Base-by-base conservation (phyloP, 331 rosid species). In the Telfairia occidentalis region DNA sequence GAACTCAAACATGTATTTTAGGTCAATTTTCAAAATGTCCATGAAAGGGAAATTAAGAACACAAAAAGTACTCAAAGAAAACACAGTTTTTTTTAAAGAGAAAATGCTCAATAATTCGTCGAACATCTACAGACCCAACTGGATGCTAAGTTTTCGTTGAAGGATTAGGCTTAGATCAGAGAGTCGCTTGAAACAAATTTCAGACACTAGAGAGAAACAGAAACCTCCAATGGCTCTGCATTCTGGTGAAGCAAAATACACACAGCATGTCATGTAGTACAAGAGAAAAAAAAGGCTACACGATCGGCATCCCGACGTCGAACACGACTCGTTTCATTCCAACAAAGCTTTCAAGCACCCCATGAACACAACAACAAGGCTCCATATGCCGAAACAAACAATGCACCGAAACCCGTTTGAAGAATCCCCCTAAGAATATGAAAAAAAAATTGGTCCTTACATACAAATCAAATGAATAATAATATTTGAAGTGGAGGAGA, bases 391-490 rank as follows among this genome's bases (percentile, higher is more conserved):
- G 9, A 65, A 69, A 42, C 74, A 69, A 69, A 69, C 74, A 69
- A 16, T 0, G 11, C 7, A 40, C 2, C 35, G 52, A 66, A 40
- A 69, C 74, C 54, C 8, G 0, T 11, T 42, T 43, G 40, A 43
- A 69, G 74, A 69, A 45, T 65, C 73, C 21, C 42, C 42, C 15
- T 46, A 46, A 45, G 59, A 71, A 71, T 45, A 21, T 15, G 18
- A 16, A 70, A 67, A 70, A 7, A 71, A 28, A 28, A 0, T 15
- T 13, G 9, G 43, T 71, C n/a, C 59, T 28, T 48, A 48, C 9
- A 71, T 71, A 48, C 75, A 71, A 71, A 71, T 71, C 59, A 48
- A 71, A 24, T 71, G 45, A 71, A 71, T 71, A 43, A 71, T 71
- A 43, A 48, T 46, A 48, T 28, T 28, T 28, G 15, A 48, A 71